Conservation (phyloP, 495 filamentous ascomycete species). For the Neurospora sp. region DNA sequence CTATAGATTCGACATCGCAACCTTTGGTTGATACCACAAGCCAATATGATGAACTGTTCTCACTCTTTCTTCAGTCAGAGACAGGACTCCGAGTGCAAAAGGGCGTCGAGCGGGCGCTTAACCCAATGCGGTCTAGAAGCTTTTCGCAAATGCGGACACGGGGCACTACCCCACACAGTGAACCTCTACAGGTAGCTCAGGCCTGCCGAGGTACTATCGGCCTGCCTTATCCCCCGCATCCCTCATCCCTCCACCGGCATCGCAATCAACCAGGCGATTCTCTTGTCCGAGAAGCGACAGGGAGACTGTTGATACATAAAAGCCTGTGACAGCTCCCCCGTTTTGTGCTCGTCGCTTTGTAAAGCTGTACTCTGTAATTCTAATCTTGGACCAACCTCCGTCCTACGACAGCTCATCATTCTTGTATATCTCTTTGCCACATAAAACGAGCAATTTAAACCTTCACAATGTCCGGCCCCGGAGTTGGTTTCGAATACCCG, state of each 20-base stretch:
- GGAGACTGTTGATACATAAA: neutral
- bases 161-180: neutral
- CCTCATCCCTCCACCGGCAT: neutral
- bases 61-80: neutral
- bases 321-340: neutral
- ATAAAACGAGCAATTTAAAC: neutral
- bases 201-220: neutral
- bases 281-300: neutral
- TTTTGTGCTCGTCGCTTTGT: neutral
- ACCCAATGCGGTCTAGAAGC: neutral
- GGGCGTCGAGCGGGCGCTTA: neutral
- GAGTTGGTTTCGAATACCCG: slow-evolving; percentile 72
- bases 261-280: neutral
- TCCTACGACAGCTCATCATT: neutral
- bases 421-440: neutral
- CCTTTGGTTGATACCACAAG: neutral
- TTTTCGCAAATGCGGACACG: neutral
- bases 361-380: neutral
- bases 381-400: neutral
- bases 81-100: neutral
- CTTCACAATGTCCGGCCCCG: slow-evolving; percentile 43
- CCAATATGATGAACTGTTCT: neutral
- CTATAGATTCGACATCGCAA: neutral
- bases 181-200: neutral
- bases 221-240: neutral